Conservation (phyloP, 306 rosid species). For the Vachellia pachyceras region DNA sequence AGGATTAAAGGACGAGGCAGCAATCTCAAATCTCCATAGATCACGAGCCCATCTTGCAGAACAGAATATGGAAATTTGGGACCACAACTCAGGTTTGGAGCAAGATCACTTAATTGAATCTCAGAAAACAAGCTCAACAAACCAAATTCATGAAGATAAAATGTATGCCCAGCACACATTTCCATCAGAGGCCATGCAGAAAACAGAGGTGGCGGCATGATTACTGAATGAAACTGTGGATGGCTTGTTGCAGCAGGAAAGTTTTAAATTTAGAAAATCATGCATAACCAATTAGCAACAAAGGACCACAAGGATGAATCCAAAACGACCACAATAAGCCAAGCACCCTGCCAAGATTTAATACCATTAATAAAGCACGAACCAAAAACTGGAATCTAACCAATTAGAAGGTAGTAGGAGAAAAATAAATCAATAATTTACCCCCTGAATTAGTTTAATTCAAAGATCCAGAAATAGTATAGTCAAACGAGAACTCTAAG, state of each 20-base stretch:
- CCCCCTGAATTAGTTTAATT: constrained; percentile 73
- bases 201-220: neutral
- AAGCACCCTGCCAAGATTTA: constrained; percentile 96
- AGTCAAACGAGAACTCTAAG: constrained; percentile 64
- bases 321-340: constrained; percentile 82
- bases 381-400: constrained; percentile 40
- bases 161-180: constrained; percentile 39
- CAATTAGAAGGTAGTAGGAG: constrained; percentile 46
- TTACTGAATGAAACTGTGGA: neutral
- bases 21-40: constrained; percentile 18
- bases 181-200: constrained; percentile 42
- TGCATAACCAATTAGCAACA: constrained; percentile 79
- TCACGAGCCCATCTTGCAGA: constrained; percentile 34
- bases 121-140: constrained; percentile 54
- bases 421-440: constrained; percentile 57
- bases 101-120: constrained; percentile 42
- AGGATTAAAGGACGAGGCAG: neutral
- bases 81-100: constrained; percentile 39
- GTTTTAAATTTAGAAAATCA: constrained; percentile 64
- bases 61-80: constrained; percentile 34
- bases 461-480: constrained; percentile 65
- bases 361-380: constrained; percentile 66
- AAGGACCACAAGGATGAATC: constrained; percentile 81
- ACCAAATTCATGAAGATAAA: constrained; percentile 44
- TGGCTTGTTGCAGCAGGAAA: constrained; percentile 54